Percentiles rank a stretch among this genome's conserved stretches.
Evolutionary conservation across 495 filamentous ascomycete species (phyloP).

Genomic region (Aspergillus heteromorphus): DNA sequence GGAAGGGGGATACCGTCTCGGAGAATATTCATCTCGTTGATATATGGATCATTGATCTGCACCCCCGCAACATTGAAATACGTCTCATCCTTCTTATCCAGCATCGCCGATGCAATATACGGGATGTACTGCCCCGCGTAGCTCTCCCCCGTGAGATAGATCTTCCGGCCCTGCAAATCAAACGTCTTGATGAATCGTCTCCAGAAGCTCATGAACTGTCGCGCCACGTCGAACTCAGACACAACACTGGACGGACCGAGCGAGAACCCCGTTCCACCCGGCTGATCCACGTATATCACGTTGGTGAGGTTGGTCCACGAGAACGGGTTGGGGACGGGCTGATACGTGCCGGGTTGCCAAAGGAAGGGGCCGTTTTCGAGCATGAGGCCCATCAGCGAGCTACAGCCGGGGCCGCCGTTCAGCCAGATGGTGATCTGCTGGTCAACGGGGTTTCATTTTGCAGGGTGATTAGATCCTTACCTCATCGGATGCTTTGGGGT

Average conservation of each 20-base stretch:
- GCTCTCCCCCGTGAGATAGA: conserved; percentile 66
- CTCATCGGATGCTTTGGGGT: conserved; percentile 52
- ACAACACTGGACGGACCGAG: conserved; percentile 56
- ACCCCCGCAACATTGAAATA: conserved; percentile 64
- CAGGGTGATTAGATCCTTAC: conserved; percentile 46
- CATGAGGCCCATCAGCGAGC: conserved; percentile 61
- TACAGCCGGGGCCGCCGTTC: conserved; percentile 70
- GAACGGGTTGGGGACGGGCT: conserved; percentile 59
- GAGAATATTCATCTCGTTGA: conserved; percentile 42
- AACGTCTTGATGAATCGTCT: conserved; percentile 66
- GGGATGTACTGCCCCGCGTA: conserved; percentile 76
- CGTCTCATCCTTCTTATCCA: conserved; percentile 58
- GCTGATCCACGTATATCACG: conserved; percentile 71
- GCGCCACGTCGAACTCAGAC: conserved; percentile 57
- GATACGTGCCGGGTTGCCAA: conserved; percentile 64
- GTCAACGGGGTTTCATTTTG: conserved; percentile 13
- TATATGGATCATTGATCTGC: conserved; percentile 64
- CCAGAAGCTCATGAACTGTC: conserved; percentile 66
- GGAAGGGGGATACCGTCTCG: conserved; percentile 23
- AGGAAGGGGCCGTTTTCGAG: conserved; percentile 74
- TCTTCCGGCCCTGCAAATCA: conserved; percentile 53
- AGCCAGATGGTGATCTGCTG: conserved; percentile 61
- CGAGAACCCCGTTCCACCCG: conserved; percentile 69
- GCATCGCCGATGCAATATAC: conserved; percentile 70
- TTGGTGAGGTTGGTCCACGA: conserved; percentile 72